Base-by-base conservation (phyloP, 805 yeast genomes). In the Candida ortonii region DNA sequence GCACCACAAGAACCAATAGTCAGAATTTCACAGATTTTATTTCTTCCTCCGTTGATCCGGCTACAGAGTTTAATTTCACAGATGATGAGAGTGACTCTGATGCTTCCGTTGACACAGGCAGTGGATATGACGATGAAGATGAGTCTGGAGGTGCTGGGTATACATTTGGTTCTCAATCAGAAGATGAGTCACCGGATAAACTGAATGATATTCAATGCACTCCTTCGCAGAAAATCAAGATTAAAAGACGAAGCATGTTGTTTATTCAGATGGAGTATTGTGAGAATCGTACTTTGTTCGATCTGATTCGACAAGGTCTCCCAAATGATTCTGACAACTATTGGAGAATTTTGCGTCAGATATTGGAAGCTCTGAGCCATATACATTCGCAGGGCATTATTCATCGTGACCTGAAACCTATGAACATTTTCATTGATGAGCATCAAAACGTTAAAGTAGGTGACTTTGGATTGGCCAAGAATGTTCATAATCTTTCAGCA, bases 211-310 rank as follows among this genome's bases (percentile, higher is more conserved):
- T 34, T 2, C 27, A 29, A 12, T 32, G 25, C 30, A 31, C 33
- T 13, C 34, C 41, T 6, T 28, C 38, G 25, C 41, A 25, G 29
- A 44, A 14, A 12, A 16, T 30, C 4, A 47, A 41, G 25, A 25
- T 47, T 7, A 65, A 64, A 38, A 58, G 64, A 28, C 67, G 67
- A 44, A 83, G 89, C 34, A 87, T 95, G 0, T 61, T 93, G 19
- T 93, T 85, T 56, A 93, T 93, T 47, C 99, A 93, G 55, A 93
- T 93, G 99, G 98, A 93, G 58, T 93, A 93, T 51, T 93, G 99
- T 62, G 98, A 93, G 52, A 93, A 90, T 53, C 86, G 85, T 38
- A 90, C 99, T 0, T 62, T 93, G 18, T 73, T 74, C 33, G 96
- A 93, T 61, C 64, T 93, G 41, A 90, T 93, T 29, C 73, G 76